Evolutionary conservation across 2,329 filamentous ascomycete species (phyloP), one percentile per base, ranked within the genome.

Genomic region (Penicillium sp.): DNA sequence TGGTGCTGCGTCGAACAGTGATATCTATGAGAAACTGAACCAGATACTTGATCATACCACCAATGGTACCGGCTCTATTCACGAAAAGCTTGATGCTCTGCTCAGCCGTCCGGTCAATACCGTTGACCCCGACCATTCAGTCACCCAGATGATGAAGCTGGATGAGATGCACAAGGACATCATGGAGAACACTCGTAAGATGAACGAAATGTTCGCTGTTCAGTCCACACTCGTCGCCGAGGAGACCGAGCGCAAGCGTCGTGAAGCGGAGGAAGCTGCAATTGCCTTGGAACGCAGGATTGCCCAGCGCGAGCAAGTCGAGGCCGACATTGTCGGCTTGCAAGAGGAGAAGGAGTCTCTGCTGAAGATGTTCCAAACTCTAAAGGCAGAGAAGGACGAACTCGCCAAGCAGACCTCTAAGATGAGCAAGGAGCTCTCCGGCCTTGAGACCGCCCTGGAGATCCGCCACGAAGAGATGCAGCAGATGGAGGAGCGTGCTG

Each of bases 81-180:
- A 71, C 26, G 70, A 72, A 23, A 73, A 72, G 41, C 54, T 73
- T 12, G 70, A 73, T 46, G 63, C 64, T 4, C 59, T 73, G n/a
- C 80, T 86, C 29, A 81, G 82, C n/a, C 84, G 89, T 0, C 94
- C 22, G 0, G 44, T 22, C 7, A 54, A 65, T 49, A 66, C 73
- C 2, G 80, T 85, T 25, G 81, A 84, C 20, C 83, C 89, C 0
- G 83, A 83, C 49, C 87, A 90, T 67, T 85, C 89, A 1, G 84
- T 90, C 33, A 80, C 82, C 5, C 90, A 92, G 63, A 83, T 97
- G 44, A 88, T 89, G 59, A 89, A 90, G 23, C 82, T 99, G 5
- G 91, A 97, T 63, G 85, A 92, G 71, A 94, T 97, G 49, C 91
- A 97, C 67, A 83, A 89, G 61, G 89, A 96, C 63, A 91, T 99